Conservation (phyloP, 768 basidiomycete genomes). For the Cyathus striatus region DNA sequence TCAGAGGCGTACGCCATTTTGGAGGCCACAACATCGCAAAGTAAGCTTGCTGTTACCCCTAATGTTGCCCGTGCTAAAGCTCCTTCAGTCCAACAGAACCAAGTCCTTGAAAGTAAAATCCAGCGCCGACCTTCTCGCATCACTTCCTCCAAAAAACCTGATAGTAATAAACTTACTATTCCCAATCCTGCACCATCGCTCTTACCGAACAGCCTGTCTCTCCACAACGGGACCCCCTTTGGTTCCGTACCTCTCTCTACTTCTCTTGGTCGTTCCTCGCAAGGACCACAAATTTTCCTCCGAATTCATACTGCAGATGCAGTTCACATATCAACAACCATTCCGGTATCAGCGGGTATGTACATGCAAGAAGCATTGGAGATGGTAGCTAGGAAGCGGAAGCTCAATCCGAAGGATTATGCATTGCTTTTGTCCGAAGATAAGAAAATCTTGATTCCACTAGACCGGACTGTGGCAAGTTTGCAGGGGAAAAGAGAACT, state of each 20-base stretch:
- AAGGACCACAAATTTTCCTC: conserved; percentile 81
- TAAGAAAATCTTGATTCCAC: conserved; percentile 70
- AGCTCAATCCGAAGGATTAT: conserved; percentile 75
- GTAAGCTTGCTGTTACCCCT: conserved; percentile 31
- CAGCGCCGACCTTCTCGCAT: conserved; percentile 74
- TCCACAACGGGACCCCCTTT: conserved; percentile 38
- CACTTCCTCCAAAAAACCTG: conserved; percentile 55
- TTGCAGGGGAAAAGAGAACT: conserved; percentile 84
- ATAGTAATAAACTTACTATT: conserved; percentile 41
- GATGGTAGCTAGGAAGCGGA: conserved; percentile 67
- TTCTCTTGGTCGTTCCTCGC: conserved; percentile 64
- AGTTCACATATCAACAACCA: conserved; percentile 84
- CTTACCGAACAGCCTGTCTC: conserved; percentile 40
- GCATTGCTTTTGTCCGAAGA: conserved; percentile 63
- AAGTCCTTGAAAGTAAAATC: conserved; percentile 72
- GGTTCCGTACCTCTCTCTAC: conserved; percentile 53
- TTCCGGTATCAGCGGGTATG: conserved; percentile 88
- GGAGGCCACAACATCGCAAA: conserved; percentile 66
- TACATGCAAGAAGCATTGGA: conserved; percentile 97
- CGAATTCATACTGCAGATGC: conserved; percentile 77
- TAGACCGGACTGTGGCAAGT: conserved; percentile 95
- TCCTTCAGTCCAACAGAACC: conserved; percentile 63
- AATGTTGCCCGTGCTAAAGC: conserved; percentile 1
- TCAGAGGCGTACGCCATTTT: conserved; percentile 87
- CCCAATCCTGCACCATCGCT: conserved; percentile 31